These are phyloP conservation scores for Dalbergia cochinchinensis DNA, from an alignment of 306 rosid genomes.

Conservation along the genomic window DNA sequence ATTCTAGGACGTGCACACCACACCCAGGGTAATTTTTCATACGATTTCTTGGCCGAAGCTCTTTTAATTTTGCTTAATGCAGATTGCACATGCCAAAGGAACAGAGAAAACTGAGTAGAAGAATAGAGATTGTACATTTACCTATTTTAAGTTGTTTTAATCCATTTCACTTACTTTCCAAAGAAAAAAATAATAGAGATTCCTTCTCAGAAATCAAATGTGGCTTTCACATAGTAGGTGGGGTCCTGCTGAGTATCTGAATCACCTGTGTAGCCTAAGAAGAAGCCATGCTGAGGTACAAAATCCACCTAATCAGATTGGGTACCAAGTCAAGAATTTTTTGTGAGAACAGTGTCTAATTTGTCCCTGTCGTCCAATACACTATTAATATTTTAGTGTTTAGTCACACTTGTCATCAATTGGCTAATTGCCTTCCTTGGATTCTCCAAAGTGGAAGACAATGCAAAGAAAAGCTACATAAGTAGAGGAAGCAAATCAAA, in stretches of 20 bases:
- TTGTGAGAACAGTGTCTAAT: neutral
- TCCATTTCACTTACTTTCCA: too few species aligned
- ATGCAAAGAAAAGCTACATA: slow-evolving; percentile 7
- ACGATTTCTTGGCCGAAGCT: too few species aligned
- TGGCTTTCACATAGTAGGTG: slow-evolving; percentile 60
- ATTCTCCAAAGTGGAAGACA: slow-evolving; percentile 28
- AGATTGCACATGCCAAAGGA: too few species aligned
- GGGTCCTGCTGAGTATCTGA: slow-evolving; percentile 41
- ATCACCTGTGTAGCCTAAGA: slow-evolving; percentile 34
- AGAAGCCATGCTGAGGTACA: slow-evolving; percentile 16
- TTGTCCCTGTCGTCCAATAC: slow-evolving; percentile 31
- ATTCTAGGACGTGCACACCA: too few species aligned
- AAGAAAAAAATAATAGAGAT: too few species aligned
- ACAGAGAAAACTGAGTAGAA: too few species aligned
- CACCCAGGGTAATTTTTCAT: too few species aligned
- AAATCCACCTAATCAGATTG: slow-evolving; percentile 14
- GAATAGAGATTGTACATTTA: neutral
- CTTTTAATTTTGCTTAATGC: too few species aligned
- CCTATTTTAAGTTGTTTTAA: neutral
- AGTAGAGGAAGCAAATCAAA: slow-evolving; percentile 1
- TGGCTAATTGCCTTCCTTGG: neutral
- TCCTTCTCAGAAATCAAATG: neutral
- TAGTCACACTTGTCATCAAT: neutral
- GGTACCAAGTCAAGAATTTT: neutral
- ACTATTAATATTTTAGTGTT: neutral